phyloP scores from a whole-genome alignment of 768 basidiomycete species.

The Multifurca ochricompacta region DNA sequence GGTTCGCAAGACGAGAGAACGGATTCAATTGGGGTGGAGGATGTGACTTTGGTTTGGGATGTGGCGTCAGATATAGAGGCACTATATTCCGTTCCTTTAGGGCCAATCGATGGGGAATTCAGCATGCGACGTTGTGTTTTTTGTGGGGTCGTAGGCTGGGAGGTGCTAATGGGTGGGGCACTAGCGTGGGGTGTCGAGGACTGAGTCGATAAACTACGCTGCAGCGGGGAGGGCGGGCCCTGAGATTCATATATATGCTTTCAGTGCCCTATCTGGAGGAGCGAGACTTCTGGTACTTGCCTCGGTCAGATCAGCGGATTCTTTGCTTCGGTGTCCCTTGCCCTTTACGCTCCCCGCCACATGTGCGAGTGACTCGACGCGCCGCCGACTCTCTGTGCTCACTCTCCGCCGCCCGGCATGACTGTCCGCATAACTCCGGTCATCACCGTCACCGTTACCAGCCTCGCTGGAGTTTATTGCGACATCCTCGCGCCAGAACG shows the following conservation, averaged over 20 bases:
- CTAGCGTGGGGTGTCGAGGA: conserved; percentile 12
- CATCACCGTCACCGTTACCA: not conserved
- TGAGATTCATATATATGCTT: not conserved
- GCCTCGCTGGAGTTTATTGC: conserved; percentile 25
- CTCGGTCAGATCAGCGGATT: conserved; percentile 26
- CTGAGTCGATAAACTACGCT: conserved; percentile 3
- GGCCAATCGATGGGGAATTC: conserved; percentile 5
- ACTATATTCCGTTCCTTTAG: conserved; percentile 14
- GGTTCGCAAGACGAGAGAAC: conserved; percentile 58
- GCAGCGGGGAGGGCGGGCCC: conserved; percentile 7
- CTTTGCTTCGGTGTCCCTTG: conserved; percentile 19
- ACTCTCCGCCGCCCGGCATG: conserved; percentile 22
- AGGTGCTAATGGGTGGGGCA: not conserved
- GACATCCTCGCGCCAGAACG: conserved; percentile 31
- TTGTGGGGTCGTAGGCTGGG: conserved; percentile 13
- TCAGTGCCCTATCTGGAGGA: not conserved
- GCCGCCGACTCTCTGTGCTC: conserved; percentile 12
- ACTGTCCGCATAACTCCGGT: conserved; percentile 21
- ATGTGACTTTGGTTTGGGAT: conserved; percentile 30
- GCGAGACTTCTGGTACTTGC: conserved; percentile 14
- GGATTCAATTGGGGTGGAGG: conserved; percentile 38
- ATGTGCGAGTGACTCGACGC: conserved; percentile 7
- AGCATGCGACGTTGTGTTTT: conserved; percentile 12
- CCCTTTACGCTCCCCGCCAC: conserved; percentile 12
- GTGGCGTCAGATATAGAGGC: conserved; percentile 10